Conservation (phyloP, 2,329 filamentous ascomycete species). For the Dactylonectria macrodidyma region DNA sequence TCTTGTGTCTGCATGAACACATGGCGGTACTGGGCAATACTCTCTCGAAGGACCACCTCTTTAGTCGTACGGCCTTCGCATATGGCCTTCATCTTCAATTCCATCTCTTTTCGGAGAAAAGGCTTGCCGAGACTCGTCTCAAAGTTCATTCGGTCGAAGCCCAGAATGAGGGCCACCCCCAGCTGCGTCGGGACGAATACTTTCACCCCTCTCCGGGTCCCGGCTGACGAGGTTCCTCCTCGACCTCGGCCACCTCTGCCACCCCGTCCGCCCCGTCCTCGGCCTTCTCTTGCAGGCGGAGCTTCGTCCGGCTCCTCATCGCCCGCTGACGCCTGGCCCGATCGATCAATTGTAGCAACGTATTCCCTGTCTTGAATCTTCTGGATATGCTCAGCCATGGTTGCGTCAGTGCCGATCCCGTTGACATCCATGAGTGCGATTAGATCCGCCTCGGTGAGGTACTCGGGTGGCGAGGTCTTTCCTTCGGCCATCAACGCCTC, state of each 20-base stretch:
- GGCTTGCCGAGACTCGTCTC: constrained; percentile 95
- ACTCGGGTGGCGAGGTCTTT: constrained; percentile 87
- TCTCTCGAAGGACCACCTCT: constrained; percentile 83
- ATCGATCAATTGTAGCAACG: constrained; percentile 74
- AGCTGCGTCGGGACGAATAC: constrained; percentile 95
- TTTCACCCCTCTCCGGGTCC: constrained; percentile 70
- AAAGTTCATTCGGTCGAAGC: constrained; percentile 94
- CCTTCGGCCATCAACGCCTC: constrained; percentile 93
- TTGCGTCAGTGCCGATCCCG: constrained; percentile 97
- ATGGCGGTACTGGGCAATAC: constrained; percentile 86
- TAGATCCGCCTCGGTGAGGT: constrained; percentile 94
- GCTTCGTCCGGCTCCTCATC: constrained; percentile 57
- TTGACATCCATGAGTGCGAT: constrained; percentile 99
- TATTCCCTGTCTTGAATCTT: constrained; percentile 95
- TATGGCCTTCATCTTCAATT: constrained; percentile 95
- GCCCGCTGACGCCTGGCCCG: constrained; percentile 53
- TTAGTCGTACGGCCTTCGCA: constrained; percentile 88
- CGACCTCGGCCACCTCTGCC: constrained; percentile 52
- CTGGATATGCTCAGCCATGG: constrained; percentile 98
- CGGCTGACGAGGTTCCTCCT: constrained; percentile 59
- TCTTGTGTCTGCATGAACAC: constrained; percentile 88
- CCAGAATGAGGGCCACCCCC: constrained; percentile 91
- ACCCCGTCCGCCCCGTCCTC: constrained; percentile 63
- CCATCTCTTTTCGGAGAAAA: constrained; percentile 98
- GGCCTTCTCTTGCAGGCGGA: constrained; percentile 60